Base-by-base conservation (phyloP, 2,329 filamentous ascomycete genomes). In the Fusarium protoensiforme region DNA sequence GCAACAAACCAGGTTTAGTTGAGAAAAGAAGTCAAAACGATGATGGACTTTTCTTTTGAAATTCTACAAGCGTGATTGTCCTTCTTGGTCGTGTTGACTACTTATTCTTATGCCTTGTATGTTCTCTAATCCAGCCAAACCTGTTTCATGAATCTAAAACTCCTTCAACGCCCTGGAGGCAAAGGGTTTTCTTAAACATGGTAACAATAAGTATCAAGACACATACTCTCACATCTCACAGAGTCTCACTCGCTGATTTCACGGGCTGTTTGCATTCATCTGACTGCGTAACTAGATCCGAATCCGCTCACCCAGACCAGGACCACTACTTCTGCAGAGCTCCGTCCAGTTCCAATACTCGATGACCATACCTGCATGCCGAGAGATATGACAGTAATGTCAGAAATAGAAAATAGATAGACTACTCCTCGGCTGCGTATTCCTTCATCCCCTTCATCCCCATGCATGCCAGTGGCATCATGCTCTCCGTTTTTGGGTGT, bases 261-360 rank as follows among this genome's bases (percentile, higher is more conserved):
- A 60, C 11, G n/a, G 60, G 46, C 36, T 36, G 27, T 31, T 9
- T 48, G 39, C 36, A 33, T 64, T 35, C 11, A 22, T 24, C 57
- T 20, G 33, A 43, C 67, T 72, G 27, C 11, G 33, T 41, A 41
- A 57, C 35, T 31, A 53, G 43, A 54, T 61, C 14, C n/a, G 46
- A 24, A 41, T 20, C 56, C 22, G 48, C n/a, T 24, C 46, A 36
- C 7, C 29, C 14, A 43, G 46, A 46, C 36, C 39, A 41, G 22
- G 20, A 10, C 43, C 22, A 57, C 27, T 18, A 36, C 16, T 61
- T 48, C 27, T 58, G 53, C 48, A 27, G 39, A 29, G 16, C 24
- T 54, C 36, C 66, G 29, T 31, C 33, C 43, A 27, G 24, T 61
- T 35, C 59, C 63, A 68, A 71, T 71, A 64, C 58, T 66, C 29